phyloP scores from a whole-genome alignment of 2,329 filamentous ascomycete species.

The Aspergillus sp. region DNA sequence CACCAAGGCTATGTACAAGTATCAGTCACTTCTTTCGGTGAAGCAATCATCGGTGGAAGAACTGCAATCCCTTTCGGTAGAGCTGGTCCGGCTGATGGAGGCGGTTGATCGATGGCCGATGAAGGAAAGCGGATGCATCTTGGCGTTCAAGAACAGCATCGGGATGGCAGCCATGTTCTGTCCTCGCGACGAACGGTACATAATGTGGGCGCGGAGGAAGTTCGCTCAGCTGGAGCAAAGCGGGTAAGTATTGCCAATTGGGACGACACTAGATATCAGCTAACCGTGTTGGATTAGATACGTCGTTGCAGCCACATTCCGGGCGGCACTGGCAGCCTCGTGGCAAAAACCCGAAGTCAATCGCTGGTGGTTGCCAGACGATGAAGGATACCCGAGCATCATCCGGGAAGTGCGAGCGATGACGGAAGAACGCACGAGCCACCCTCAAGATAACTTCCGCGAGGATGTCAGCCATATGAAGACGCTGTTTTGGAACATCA shows the following conservation, averaged over 20 bases:
- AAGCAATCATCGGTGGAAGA: conserved; percentile 55
- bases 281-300: conserved; percentile 59
- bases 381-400: conserved; percentile 72
- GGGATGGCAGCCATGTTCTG: conserved; percentile 77
- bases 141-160: conserved; percentile 74
- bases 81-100: conserved; percentile 77
- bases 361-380: conserved; percentile 87
- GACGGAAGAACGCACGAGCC: conserved; percentile 72
- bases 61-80: conserved; percentile 63
- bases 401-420: conserved; percentile 77
- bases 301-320: conserved; percentile 74
- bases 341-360: conserved; percentile 72
- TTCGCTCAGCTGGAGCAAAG: conserved; percentile 75
- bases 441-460: conserved; percentile 51
- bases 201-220: conserved; percentile 77
- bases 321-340: conserved; percentile 71
- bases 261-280: conserved; percentile 2
- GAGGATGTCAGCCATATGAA: conserved; percentile 74
- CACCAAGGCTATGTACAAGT: conserved; percentile 76
- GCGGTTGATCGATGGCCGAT: conserved; percentile 71
- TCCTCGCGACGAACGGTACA: conserved; percentile 70
- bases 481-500: conserved; percentile 68
- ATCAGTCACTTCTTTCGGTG: conserved; percentile 65
- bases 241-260: conserved; percentile 58
- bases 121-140: conserved; percentile 68